Conservation (phyloP, 371 early-diverging fungal species). For the Mucor saturninus region DNA sequence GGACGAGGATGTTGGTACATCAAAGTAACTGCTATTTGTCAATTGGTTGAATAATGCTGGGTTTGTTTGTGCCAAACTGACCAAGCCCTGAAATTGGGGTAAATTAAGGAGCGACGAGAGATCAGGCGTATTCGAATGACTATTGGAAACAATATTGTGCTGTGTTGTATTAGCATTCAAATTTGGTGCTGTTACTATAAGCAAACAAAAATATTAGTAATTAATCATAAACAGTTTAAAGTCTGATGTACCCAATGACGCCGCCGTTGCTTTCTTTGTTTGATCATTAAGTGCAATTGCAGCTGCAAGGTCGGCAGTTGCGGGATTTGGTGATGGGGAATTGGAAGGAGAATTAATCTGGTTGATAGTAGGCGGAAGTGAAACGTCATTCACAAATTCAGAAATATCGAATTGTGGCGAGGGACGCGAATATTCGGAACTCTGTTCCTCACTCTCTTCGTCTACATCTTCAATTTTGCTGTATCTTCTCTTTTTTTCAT, state of each 20-base stretch:
- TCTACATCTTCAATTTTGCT: conserved; percentile 36
- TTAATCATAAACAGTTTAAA: neutral
- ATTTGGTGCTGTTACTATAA: conserved; percentile 6
- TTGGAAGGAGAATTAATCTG: neutral
- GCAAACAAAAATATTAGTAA: neutral
- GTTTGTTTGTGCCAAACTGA: conserved; percentile 36
- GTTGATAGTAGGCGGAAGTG: conserved; percentile 14
- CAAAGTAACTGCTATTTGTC: conserved; percentile 26
- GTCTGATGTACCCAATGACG: conserved; percentile 26
- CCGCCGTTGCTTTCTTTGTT: conserved; percentile 39
- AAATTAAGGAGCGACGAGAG: conserved; percentile 30
- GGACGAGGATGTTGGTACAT: conserved; percentile 8
- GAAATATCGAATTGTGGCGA: conserved; percentile 29
- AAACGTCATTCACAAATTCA: conserved; percentile 24
- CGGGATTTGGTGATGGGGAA: conserved; percentile 22
- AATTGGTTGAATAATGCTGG: conserved; percentile 39
- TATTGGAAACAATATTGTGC: neutral
- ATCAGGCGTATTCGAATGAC: conserved; percentile 9
- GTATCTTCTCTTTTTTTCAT: conserved; percentile 26
- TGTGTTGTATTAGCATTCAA: conserved; percentile 1
- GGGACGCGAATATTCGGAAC: conserved; percentile 19
- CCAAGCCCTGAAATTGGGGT: conserved; percentile 34
- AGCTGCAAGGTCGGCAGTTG: conserved; percentile 40
- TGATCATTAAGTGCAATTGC: conserved; percentile 52
- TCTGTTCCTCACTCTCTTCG: conserved; percentile 28